phyloP scores from a whole-genome alignment of 2,329 filamentous ascomycete species.

The Pseudogymnoascus sp. region DNA sequence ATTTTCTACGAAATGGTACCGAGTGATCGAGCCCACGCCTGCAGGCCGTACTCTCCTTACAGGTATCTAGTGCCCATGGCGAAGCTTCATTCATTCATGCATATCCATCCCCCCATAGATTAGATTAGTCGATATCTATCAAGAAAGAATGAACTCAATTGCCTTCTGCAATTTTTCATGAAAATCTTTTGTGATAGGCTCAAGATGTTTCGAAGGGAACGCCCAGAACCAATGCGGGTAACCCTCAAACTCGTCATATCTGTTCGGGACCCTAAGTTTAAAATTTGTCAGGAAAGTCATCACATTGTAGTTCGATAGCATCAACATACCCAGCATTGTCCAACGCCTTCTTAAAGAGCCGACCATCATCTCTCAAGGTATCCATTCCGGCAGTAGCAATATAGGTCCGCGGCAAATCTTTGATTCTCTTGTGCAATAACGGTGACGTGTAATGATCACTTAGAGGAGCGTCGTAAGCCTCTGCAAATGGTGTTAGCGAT shows the following conservation, averaged over 20 bases:
- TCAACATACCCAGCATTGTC: conserved; percentile 12
- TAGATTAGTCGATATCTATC: neutral
- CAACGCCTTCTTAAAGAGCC: conserved; percentile 24
- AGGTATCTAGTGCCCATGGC: too few relatives aligned
- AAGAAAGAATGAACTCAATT: conserved; percentile 14
- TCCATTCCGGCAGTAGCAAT: conserved; percentile 26
- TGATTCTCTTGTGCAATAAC: conserved; percentile 25
- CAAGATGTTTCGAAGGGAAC: conserved; percentile 25
- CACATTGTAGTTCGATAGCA: neutral
- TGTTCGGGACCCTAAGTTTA: conserved; percentile 22
- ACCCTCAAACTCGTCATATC: conserved; percentile 28
- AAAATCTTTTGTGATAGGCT: conserved; percentile 1
- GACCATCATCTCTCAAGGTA: conserved; percentile 29
- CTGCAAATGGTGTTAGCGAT: too few relatives aligned
- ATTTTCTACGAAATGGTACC: too few relatives aligned
- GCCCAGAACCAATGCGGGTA: conserved; percentile 31
- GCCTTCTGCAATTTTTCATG: conserved; percentile 12
- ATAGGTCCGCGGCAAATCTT: conserved; percentile 27
- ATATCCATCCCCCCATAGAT: neutral
- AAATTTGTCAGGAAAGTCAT: neutral
- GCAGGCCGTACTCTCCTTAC: too few relatives aligned
- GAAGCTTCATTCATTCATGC: too few relatives aligned
- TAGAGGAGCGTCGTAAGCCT: too few relatives aligned
- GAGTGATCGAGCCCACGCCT: too few relatives aligned
- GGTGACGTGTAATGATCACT: conserved; percentile 24